Evolutionary conservation across 2,329 filamentous ascomycete species (phyloP).

Genomic region (Thelonectria discophora): DNA sequence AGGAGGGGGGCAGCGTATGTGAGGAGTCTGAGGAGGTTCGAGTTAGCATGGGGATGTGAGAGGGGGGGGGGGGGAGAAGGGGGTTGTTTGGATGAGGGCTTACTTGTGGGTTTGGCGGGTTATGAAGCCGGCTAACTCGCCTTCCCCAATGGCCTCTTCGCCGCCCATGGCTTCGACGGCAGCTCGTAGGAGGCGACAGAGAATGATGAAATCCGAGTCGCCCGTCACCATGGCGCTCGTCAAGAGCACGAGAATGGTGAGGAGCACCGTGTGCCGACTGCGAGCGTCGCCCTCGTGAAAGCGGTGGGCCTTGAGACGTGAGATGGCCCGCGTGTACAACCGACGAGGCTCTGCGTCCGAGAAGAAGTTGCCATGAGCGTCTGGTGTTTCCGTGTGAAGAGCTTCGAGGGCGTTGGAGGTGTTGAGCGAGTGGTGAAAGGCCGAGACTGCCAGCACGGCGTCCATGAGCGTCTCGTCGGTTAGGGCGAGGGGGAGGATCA

Average conservation of each 20-base stretch:
- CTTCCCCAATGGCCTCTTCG: not conserved
- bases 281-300: slow-evolving; percentile 11
- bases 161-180: slow-evolving; percentile 20
- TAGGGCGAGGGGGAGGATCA: slow-evolving; percentile 21
- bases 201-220: slow-evolving; percentile 11
- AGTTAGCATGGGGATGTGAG: slow-evolving; percentile 57
- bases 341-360: not conserved
- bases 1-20: slow-evolving; percentile 17
- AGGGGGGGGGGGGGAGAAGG: no score
- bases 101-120: slow-evolving; percentile 19
- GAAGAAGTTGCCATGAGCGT: not conserved
- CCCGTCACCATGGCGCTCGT: slow-evolving; percentile 18
- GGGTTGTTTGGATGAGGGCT: not conserved
- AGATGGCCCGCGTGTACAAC: slow-evolving; percentile 21
- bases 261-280: slow-evolving; percentile 10
- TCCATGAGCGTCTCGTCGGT: slow-evolving; percentile 20
- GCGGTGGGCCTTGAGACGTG: slow-evolving; percentile 8
- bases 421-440: slow-evolving; percentile 32
- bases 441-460: slow-evolving; percentile 30
- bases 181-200: slow-evolving; percentile 11
- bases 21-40: not conserved
- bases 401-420: not conserved
- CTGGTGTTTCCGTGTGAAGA: not conserved
- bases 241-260: slow-evolving; percentile 19
- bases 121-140: slow-evolving; percentile 17